Base-by-base conservation (phyloP, 148 eudicot species). In the Rhododendron ferrugineum region DNA sequence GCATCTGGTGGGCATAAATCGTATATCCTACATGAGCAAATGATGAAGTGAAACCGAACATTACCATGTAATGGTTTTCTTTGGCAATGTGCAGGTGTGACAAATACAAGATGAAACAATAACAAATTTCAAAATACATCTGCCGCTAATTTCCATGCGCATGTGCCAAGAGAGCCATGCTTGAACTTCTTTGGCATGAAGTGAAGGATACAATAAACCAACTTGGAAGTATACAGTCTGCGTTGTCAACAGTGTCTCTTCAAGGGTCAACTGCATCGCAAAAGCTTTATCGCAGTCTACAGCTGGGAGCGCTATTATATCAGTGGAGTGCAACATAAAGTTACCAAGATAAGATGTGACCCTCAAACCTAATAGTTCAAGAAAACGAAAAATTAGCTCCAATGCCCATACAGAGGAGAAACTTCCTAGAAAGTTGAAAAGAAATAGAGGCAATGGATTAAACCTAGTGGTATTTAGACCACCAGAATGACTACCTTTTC, bases 231-330 rank as follows among this genome's bases (percentile, higher is more conserved):
- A 95, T 83, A 95, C 95, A 32, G 93, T 93, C 84, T 86, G 95
- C 60, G 91, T 87, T 23, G 98, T 90, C 86, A 97, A 86, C 78
- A 95, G 88, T 20, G 99, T 92, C 79, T 97, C 99, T 90, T 97
- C 99, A 86, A 97, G 95, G 90, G 87, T 87, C 85, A 95, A 86
- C 86, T 95, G 99, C 91, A 91, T 93, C 49, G 95, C 95, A 82
- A 92, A 94, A 84, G 99, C 99, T 90, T 95, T 97, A 84, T 97
- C 98, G 89, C 96, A 97, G 90, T 97, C 99, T 80, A 94, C 96
- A 78, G 99, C 98, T 62, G 99, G 99, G 88, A 97, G 99, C 11
- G 98, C 99, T 66, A 97, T 54, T 87, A 97, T 84, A 91, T 97
- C 98, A 60, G 98, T 95, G 85, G 98, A 97, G 87, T 98, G 88